phyloP scores from a whole-genome alignment of 139 green algal genomes.

The Closterium sp. region DNA sequence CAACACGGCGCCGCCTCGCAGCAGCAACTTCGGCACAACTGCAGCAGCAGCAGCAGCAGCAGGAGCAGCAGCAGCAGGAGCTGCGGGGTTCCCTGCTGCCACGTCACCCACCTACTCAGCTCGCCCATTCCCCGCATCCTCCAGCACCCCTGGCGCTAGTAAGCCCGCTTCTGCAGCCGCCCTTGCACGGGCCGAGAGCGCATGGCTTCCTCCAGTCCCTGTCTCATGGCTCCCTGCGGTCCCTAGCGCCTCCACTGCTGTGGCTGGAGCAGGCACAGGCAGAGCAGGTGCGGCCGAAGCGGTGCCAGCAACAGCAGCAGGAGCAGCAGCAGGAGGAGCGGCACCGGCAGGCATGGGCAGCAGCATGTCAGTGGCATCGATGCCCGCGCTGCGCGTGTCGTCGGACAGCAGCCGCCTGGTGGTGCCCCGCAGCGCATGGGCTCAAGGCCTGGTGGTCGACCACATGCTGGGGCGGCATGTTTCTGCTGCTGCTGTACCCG shows the following conservation, averaged over 20 bases:
- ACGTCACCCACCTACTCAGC: neutral
- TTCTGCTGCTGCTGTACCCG: no score
- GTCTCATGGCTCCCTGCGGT: no score
- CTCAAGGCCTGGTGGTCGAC: neutral
- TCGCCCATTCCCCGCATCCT: neutral
- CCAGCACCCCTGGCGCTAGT: neutral
- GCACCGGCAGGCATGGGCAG: neutral
- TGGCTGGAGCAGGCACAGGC: neutral
- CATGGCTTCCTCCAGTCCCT: no score
- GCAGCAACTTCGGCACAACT: neutral
- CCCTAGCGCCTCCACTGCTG: neutral
- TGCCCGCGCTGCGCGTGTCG: neutral
- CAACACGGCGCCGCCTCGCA: neutral
- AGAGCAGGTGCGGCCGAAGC: neutral
- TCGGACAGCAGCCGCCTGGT: neutral
- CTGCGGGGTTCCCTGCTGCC: neutral
- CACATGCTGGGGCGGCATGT: neutral
- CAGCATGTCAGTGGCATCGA: neutral
- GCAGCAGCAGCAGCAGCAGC: no score
- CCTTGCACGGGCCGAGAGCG: no score
- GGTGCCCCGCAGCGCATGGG: neutral
- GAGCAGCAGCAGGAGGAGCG: neutral
- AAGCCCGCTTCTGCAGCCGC: no score
- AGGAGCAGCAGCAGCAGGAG: no score
- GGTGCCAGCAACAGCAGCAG: neutral